Conservation (phyloP, 2,329 filamentous ascomycete species). For the Claviceps spartinae region DNA sequence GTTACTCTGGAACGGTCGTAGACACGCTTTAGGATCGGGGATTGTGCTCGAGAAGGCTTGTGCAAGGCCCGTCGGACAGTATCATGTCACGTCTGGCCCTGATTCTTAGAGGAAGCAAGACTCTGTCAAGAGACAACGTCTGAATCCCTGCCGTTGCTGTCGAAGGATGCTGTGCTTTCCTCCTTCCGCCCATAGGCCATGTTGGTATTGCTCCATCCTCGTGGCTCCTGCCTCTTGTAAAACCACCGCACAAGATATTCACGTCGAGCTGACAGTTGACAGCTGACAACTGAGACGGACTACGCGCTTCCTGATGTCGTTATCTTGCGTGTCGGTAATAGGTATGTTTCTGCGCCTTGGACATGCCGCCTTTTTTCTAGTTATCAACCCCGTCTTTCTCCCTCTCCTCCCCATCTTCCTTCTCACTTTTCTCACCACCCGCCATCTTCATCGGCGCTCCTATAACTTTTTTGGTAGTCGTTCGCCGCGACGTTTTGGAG, state of each 20-base stretch:
- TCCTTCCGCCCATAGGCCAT: neutral
- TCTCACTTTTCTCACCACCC: neutral
- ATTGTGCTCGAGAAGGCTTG: neutral
- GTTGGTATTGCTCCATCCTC: neutral
- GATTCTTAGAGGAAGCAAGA: neutral
- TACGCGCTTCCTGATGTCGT: neutral
- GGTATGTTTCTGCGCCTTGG: neutral
- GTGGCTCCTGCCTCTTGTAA: slow-evolving; percentile 3
- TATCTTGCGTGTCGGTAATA: neutral
- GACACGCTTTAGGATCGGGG: neutral
- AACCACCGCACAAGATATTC: neutral
- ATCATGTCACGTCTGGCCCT: neutral
- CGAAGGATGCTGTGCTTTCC: neutral
- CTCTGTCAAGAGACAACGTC: neutral
- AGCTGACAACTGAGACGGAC: slow-evolving; percentile 1
- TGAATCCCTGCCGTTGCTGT: neutral
- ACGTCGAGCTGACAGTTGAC: slow-evolving; percentile 3
- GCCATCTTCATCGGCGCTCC: neutral
- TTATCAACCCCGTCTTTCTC: slow-evolving; percentile 3
- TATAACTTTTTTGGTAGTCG: slow-evolving; percentile 1
- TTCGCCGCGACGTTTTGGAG: slow-evolving; percentile 1
- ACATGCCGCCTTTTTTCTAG: neutral
- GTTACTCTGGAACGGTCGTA: neutral
- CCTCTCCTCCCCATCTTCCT: neutral
- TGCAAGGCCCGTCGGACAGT: slow-evolving; percentile 1